phyloP scores from a whole-genome alignment of 2,329 filamentous ascomycete genomes.

The Diaporthe capsici region DNA sequence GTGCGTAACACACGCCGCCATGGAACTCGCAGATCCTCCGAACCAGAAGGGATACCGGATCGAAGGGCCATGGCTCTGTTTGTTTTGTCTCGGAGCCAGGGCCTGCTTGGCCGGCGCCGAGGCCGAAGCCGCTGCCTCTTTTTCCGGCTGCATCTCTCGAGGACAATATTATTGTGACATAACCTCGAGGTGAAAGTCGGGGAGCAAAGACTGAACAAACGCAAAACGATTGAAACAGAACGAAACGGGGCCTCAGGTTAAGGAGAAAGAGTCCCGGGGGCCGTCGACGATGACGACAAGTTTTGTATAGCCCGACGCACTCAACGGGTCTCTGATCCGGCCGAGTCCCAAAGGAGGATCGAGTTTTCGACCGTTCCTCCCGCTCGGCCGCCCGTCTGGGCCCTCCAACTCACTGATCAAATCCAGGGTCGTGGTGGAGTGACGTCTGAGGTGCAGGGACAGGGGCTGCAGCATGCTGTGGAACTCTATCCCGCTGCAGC shows the following conservation, averaged over 20 bases:
- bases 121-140: slow-evolving; percentile 42
- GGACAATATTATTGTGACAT: slow-evolving; percentile 29
- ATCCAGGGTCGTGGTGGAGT: slow-evolving; percentile 31
- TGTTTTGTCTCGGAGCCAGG: slow-evolving; percentile 34
- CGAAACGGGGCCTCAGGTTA: background rate
- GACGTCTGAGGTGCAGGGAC: slow-evolving; percentile 25
- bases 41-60: slow-evolving; percentile 91
- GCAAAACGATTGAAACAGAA: slow-evolving; percentile 2
- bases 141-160: slow-evolving; percentile 48
- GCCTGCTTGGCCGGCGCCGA: slow-evolving; percentile 44
- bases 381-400: slow-evolving; percentile 21
- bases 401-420: slow-evolving; percentile 6
- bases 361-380: slow-evolving; percentile 18
- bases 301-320: slow-evolving; percentile 7
- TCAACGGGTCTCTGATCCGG: slow-evolving; percentile 24
- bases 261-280: background rate
- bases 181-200: background rate
- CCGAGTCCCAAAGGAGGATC: slow-evolving; percentile 24
- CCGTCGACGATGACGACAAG: slow-evolving; percentile 24
- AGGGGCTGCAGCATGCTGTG: slow-evolving; percentile 23
- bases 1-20: slow-evolving; percentile 93
- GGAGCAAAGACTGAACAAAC: background rate
- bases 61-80: slow-evolving; percentile 57
- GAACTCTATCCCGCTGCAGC: slow-evolving; percentile 10
- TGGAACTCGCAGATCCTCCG: slow-evolving; percentile 92